These are phyloP conservation scores for Cordyceps tenuipes DNA, from an alignment of 2,329 filamentous ascomycete species.

Conservation along the genomic window DNA sequence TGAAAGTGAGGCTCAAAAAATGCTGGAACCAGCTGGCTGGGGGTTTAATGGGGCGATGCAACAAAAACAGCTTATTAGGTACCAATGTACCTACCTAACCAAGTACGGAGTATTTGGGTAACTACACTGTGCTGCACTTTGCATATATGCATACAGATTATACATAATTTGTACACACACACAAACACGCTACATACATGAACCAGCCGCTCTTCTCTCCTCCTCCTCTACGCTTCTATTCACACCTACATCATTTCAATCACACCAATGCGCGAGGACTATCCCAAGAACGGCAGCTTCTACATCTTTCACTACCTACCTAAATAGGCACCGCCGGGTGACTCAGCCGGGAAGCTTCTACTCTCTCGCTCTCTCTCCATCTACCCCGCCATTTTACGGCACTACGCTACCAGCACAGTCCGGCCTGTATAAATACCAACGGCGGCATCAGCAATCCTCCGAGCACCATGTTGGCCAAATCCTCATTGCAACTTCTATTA, in stretches of 20 bases:
- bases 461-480: neutral
- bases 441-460: no score
- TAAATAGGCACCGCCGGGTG: slow-evolving; percentile 5
- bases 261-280: no score
- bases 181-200: no score
- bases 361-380: neutral
- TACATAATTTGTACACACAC: no score
- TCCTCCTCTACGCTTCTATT: neutral
- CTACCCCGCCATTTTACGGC: slow-evolving; percentile 5
- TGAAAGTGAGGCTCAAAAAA: slow-evolving; percentile 6
- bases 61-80: neutral
- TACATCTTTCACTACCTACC: neutral
- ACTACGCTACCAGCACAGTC: neutral
- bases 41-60: slow-evolving; percentile 1
- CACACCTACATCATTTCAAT: neutral
- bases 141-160: no score
- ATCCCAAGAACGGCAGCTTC: neutral
- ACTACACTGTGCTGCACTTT: no score
- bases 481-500: no score
- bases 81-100: neutral
- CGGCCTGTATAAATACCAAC: neutral
- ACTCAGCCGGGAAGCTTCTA: slow-evolving; percentile 2
- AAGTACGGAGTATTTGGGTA: no score
- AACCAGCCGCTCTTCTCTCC: neutral
- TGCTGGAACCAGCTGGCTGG: neutral